These are phyloP conservation scores for Aspergillus mulundensis DNA, from an alignment of 495 filamentous ascomycete species.

Conservation along the genomic window DNA sequence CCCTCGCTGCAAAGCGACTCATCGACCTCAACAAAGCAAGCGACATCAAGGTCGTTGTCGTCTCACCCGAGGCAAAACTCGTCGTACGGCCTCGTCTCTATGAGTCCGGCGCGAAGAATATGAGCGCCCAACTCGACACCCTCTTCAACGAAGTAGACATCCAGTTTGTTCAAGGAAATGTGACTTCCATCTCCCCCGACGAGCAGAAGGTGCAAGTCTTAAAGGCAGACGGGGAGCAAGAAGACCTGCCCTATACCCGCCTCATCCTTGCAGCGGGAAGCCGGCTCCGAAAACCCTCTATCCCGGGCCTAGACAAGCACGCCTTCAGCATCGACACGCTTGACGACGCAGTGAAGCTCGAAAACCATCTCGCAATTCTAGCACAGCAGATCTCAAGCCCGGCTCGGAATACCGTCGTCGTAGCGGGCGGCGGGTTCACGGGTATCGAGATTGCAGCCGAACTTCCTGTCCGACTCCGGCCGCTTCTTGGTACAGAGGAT, in stretches of 20 bases:
- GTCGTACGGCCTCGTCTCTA: too few species aligned
- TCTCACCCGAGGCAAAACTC: too few species aligned
- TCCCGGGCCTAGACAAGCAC: conserved; percentile 24
- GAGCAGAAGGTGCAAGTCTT: too few species aligned
- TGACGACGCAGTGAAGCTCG: conserved; percentile 14
- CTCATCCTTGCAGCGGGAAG: conserved; percentile 35
- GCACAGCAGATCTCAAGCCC: too few species aligned
- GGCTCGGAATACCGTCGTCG: conserved; percentile 14
- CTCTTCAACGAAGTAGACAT: too few species aligned
- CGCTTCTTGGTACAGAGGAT: too few species aligned
- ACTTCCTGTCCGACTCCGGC: conserved; percentile 15
- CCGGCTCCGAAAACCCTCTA: conserved; percentile 21
- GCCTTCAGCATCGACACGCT: conserved; percentile 31
- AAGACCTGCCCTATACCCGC: conserved; percentile 23
- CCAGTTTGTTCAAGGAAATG: too few species aligned
- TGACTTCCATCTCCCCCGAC: too few species aligned
- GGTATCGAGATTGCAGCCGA: conserved; percentile 23
- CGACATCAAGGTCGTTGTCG: too few species aligned
- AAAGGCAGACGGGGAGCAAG: background rate
- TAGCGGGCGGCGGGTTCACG: conserved; percentile 24
- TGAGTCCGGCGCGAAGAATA: too few species aligned
- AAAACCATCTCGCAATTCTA: conserved; percentile 9
- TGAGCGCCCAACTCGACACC: too few species aligned
- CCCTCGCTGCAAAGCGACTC: conserved; percentile 30
- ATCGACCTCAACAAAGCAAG: conserved; percentile 3